phyloP scores from a whole-genome alignment of 805 yeast species.

The Lachancea thermotolerans region DNA sequence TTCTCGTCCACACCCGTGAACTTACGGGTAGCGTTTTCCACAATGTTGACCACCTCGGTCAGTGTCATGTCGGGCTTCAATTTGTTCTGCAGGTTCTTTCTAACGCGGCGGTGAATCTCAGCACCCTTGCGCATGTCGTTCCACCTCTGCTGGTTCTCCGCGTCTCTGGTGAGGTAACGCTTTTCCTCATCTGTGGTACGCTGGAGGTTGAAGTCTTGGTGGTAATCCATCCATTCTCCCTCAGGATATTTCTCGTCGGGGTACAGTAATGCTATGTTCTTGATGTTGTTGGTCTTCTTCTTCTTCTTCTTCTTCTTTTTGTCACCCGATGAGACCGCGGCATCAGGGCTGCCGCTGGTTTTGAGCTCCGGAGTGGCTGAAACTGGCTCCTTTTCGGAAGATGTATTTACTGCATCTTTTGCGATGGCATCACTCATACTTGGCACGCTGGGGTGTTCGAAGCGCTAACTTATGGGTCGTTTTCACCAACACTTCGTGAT shows the following conservation, averaged over 20 bases:
- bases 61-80: slow-evolving; percentile 89
- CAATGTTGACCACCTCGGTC: slow-evolving; percentile 81
- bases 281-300: slow-evolving; percentile 48
- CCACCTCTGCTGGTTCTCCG: slow-evolving; percentile 52
- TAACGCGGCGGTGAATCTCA: slow-evolving; percentile 88
- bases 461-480: no score
- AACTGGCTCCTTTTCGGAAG: neutral
- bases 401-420: no score
- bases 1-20: slow-evolving; percentile 57
- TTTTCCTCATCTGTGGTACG: slow-evolving; percentile 84
- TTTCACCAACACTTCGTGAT: no score
- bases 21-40: slow-evolving; percentile 78
- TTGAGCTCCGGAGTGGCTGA: neutral
- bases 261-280: slow-evolving; percentile 59
- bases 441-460: no score
- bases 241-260: slow-evolving; percentile 74
- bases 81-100: slow-evolving; percentile 65
- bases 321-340: slow-evolving; percentile 2
- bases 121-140: slow-evolving; percentile 93
- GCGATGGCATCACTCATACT: no score
- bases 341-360: neutral
- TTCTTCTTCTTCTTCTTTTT: slow-evolving; percentile 54
- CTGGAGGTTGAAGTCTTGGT: slow-evolving; percentile 51
- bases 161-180: slow-evolving; percentile 59
- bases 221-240: slow-evolving; percentile 81